These are phyloP conservation scores for Austroboletus novae-zelandiae DNA, from an alignment of 1,284 basidiomycete genomes.

Conservation along the genomic window DNA sequence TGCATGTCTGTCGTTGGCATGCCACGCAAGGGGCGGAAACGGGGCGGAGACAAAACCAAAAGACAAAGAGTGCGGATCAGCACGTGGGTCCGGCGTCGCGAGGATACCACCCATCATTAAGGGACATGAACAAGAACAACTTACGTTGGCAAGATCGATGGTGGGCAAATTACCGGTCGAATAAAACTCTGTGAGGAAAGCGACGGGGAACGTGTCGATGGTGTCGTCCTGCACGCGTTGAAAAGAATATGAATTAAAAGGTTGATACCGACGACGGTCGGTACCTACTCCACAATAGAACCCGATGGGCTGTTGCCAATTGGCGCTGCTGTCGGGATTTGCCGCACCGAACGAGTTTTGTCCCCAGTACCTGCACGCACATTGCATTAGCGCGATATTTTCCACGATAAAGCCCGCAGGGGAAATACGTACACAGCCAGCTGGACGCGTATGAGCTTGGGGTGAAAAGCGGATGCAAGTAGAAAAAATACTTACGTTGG, in stretches of 20 bases:
- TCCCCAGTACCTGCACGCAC: slow-evolving; percentile 27
- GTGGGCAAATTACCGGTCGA: slow-evolving; percentile 53
- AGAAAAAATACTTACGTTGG: slow-evolving; percentile 18
- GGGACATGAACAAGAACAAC: slow-evolving; percentile 6
- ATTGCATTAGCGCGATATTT: background rate
- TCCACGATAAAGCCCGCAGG: background rate
- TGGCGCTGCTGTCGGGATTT: slow-evolving; percentile 10
- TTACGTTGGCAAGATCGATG: slow-evolving; percentile 59
- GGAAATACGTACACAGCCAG: slow-evolving; percentile 22
- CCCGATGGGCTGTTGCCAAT: slow-evolving; percentile 30
- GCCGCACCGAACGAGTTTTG: slow-evolving; percentile 29
- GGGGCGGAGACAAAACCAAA: background rate
- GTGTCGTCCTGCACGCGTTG: slow-evolving; percentile 12
- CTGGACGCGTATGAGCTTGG: slow-evolving; percentile 2
- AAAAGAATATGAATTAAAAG: slow-evolving; percentile 1
- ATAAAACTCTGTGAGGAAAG: slow-evolving; percentile 60
- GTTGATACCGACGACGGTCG: background rate
- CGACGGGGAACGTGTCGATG: slow-evolving; percentile 47
- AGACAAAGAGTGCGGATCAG: background rate
- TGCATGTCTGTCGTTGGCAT: slow-evolving; percentile 47
- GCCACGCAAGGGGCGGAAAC: background rate
- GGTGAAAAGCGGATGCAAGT: background rate
- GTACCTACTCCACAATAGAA: slow-evolving; percentile 25
- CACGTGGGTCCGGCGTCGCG: background rate
- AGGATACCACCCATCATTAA: background rate